phyloP scores from a whole-genome alignment of 2,329 filamentous ascomycete genomes.

The Nigrospora oryzae region DNA sequence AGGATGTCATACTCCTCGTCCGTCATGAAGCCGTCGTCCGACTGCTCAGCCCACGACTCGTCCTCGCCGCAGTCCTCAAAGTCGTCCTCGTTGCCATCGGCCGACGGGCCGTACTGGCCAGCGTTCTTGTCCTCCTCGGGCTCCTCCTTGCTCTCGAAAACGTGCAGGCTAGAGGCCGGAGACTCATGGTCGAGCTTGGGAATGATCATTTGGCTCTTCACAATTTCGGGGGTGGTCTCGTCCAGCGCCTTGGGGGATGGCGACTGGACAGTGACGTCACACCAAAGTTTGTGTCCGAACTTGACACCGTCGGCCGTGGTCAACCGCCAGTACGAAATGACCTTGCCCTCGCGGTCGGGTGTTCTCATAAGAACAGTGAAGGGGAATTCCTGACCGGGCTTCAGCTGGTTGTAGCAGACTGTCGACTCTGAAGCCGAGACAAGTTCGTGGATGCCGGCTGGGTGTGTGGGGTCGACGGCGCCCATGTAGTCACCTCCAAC shows the following conservation, averaged over 20 bases:
- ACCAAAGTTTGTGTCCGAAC: constrained; percentile 94
- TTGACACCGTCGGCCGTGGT: constrained; percentile 71
- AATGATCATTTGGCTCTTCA: constrained; percentile 79
- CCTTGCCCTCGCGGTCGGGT: constrained; percentile 65
- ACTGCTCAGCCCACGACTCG: constrained; percentile 55
- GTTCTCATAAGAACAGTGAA: constrained; percentile 85
- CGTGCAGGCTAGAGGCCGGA: constrained; percentile 69
- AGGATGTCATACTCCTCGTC: constrained; percentile 98
- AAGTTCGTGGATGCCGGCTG: constrained; percentile 70
- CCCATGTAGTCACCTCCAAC: constrained; percentile 97
- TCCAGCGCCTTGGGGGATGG: constrained; percentile 4
- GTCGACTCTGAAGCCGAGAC: constrained; percentile 77
- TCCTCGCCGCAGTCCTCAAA: constrained; percentile 44
- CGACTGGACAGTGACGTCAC: constrained; percentile 65
- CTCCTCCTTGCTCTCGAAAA: constrained; percentile 47
- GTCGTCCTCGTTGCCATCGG: constrained; percentile 33
- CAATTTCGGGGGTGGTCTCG: constrained; percentile 12
- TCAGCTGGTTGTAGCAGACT: constrained; percentile 58
- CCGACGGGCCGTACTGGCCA: constrained; percentile 23
- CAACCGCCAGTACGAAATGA: constrained; percentile 94
- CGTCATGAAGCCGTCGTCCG: constrained; percentile 75
- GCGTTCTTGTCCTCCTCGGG: constrained; percentile 34
- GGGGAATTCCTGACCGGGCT: constrained; percentile 63
- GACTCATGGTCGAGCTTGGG: constrained; percentile 94
- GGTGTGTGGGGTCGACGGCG: constrained; percentile 71